Evolutionary conservation across 164 flowering plant genomes (phyloP).

Genomic region (Vitis vinifera): ASM3070453v1 NC_081815.1:1657501-1658000

Average conservation of each 20-base stretch:
- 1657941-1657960: conserved; percentile 22
- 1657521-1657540: too few species aligned
- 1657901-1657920: conserved; percentile 19
- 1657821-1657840: conserved; percentile 46
- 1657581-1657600: too few species aligned
- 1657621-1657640: neutral
- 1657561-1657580: too few species aligned
- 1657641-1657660: neutral
- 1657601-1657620: neutral
- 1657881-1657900: conserved; percentile 29
- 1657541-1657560: too few species aligned
- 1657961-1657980: conserved; percentile 47
- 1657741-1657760: conserved; percentile 48
- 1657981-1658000: conserved; percentile 53
- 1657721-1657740: conserved; percentile 28
- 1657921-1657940: conserved; percentile 8
- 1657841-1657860: conserved; percentile 30
- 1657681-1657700: conserved; percentile 38
- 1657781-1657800: conserved; percentile 43
- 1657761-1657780: conserved; percentile 41
- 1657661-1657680: conserved; percentile 29
- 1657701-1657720: conserved; percentile 18
- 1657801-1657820: conserved; percentile 31
- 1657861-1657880: conserved; percentile 38
- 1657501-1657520: too few species aligned